Evolutionary conservation across 345 rosid species (phyloP).

Genomic region (Eucalyptus paniculata): DNA sequence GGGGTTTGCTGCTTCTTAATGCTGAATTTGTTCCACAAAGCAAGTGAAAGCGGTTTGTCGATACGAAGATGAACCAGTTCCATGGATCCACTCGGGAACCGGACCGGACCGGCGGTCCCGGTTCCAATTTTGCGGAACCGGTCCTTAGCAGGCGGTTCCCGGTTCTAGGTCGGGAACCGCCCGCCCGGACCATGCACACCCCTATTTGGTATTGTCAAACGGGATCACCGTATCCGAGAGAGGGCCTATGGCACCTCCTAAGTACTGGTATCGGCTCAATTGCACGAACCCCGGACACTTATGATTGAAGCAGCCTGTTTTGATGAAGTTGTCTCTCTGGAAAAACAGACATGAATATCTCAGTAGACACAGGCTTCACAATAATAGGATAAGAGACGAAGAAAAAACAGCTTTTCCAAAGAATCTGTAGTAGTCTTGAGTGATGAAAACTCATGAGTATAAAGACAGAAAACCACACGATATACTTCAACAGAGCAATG

Average conservation of each 20-base stretch:
- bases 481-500: background rate
- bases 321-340: background rate
- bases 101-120: fast-evolving
- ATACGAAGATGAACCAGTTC: too few species aligned
- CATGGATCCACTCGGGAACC: too few species aligned
- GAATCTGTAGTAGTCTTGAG: background rate
- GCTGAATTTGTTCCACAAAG: too few species aligned
- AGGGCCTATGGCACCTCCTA: background rate
- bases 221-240: background rate
- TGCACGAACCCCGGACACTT: background rate
- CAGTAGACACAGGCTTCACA: background rate
- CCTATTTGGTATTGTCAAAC: background rate
- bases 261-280: background rate
- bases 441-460: background rate
- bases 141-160: too few species aligned
- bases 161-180: too few species aligned
- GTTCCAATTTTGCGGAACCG: too few species aligned
- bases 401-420: background rate
- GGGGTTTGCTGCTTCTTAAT: too few species aligned
- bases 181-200: too few species aligned
- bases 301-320: background rate
- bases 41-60: too few species aligned
- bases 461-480: fast-evolving
- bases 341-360: background rate
- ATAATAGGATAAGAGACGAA: background rate